A percentile compares a stretch with the other conserved stretches of the same genome.
phyloP scores from a whole-genome alignment of 345 rosid genomes.

The Zanthoxylum bungeanum region DNA sequence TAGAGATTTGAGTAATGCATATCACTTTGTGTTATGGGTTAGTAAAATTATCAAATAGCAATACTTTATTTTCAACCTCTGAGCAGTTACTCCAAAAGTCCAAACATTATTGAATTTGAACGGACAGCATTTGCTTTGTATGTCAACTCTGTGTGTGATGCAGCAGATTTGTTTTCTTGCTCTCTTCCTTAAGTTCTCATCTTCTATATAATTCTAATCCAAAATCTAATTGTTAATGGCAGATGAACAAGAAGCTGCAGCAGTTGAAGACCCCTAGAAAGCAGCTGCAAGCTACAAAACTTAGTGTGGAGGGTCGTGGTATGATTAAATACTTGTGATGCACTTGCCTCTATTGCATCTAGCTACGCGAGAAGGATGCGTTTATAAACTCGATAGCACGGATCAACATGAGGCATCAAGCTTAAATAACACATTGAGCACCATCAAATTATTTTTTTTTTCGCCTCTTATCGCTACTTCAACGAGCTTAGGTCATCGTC shows the following conservation, averaged over 20 bases:
- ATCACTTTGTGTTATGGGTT: background rate
- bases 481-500: background rate
- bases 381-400: background rate
- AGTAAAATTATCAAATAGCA: background rate
- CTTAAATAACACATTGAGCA: background rate
- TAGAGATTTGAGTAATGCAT: background rate
- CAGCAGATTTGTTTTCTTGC: background rate
- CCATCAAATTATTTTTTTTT: background rate
- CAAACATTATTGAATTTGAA: background rate
- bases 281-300: slow-evolving; percentile 83
- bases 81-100: background rate
- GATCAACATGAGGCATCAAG: background rate
- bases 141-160: background rate
- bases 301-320: slow-evolving; percentile 96
- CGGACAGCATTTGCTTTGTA: background rate
- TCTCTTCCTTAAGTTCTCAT: background rate
- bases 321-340: slow-evolving; percentile 80
- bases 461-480: background rate
- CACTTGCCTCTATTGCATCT: background rate
- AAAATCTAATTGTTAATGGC: slow-evolving; percentile 10
- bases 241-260: slow-evolving; percentile 97
- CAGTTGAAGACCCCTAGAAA: slow-evolving; percentile 93
- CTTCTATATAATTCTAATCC: background rate
- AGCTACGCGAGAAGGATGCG: background rate
- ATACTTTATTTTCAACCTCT: background rate